A percentile compares a stretch with the other conserved stretches of the same genome.
These are phyloP conservation scores for Pichia inconspicua DNA, from an alignment of 1,139 yeast species.

Conservation along the genomic window DNA sequence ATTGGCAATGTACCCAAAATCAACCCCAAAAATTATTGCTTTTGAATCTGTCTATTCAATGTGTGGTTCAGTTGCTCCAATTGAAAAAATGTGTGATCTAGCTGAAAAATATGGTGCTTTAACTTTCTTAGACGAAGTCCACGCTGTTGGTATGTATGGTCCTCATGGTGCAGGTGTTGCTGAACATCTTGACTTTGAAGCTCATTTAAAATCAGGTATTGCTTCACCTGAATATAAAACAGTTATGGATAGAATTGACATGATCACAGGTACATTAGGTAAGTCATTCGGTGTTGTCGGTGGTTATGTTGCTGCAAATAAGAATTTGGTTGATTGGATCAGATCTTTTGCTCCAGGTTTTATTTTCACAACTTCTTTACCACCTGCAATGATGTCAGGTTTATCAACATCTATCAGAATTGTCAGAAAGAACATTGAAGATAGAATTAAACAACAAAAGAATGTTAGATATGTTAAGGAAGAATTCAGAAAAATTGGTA, in stretches of 20 bases:
- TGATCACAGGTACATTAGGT: conserved; percentile 95
- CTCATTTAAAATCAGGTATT: conserved; percentile 64
- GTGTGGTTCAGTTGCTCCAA: conserved; percentile 97
- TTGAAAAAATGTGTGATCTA: conserved; percentile 83
- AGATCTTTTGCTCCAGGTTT: conserved; percentile 97
- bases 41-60: conserved; percentile 95
- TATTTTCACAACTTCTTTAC: conserved; percentile 90
- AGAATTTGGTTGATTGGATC: conserved; percentile 82
- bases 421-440: conserved; percentile 69
- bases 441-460: conserved; percentile 77
- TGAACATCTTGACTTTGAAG: conserved; percentile 85
- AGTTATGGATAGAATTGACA: conserved; percentile 84
- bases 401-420: conserved; percentile 80
- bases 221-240: conserved; percentile 46
- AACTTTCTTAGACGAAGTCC: conserved; percentile 96
- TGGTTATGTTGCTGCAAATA: conserved; percentile 91
- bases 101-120: conserved; percentile 97
- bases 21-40: conserved; percentile 88
- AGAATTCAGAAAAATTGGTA: conserved; percentile 60
- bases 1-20: conserved; percentile 71
- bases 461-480: conserved; percentile 81
- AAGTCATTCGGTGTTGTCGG: conserved; percentile 97
- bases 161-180: conserved; percentile 99
- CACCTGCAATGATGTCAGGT: conserved; percentile 98
- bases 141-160: conserved; percentile 98